These are phyloP conservation scores for Mycena sp. DNA, from an alignment of 1,284 basidiomycete species.

Conservation along the genomic window DNA sequence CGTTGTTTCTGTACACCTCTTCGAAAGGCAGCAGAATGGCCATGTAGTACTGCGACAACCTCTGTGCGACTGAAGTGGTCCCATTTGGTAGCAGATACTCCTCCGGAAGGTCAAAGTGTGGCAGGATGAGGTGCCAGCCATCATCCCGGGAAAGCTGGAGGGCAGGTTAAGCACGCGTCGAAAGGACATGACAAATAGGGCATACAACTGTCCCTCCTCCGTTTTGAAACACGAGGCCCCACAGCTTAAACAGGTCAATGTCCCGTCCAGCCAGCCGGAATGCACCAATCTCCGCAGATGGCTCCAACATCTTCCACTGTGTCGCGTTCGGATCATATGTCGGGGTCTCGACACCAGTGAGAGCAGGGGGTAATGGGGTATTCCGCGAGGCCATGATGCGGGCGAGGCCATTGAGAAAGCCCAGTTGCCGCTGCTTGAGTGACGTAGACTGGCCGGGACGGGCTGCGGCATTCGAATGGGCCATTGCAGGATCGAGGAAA, in stretches of 20 bases:
- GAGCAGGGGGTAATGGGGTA: conserved; percentile 69
- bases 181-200: conserved; percentile 10
- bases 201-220: conserved; percentile 71
- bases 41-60: conserved; percentile 68
- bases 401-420: conserved; percentile 67
- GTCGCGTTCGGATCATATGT: conserved; percentile 69
- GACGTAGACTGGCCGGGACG: conserved; percentile 38
- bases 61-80: conserved; percentile 55
- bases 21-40: conserved; percentile 74
- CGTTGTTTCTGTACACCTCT: conserved; percentile 68
- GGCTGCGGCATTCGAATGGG: conserved; percentile 44
- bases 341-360: conserved; percentile 66
- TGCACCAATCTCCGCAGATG: conserved; percentile 62
- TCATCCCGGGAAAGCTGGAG: conserved; percentile 44
- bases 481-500: conserved; percentile 56
- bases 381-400: conserved; percentile 62
- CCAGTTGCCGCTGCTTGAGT: conserved; percentile 60
- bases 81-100: conserved; percentile 58
- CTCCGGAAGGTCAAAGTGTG: conserved; percentile 72
- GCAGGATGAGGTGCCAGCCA: conserved; percentile 58
- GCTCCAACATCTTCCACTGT: conserved; percentile 70
- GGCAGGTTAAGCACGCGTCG: background rate
- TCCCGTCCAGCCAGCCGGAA: conserved; percentile 81
- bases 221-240: conserved; percentile 61
- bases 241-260: conserved; percentile 78